Base-by-base conservation (phyloP, 2,329 filamentous ascomycete species). In the Ilyonectria destructans region DNA sequence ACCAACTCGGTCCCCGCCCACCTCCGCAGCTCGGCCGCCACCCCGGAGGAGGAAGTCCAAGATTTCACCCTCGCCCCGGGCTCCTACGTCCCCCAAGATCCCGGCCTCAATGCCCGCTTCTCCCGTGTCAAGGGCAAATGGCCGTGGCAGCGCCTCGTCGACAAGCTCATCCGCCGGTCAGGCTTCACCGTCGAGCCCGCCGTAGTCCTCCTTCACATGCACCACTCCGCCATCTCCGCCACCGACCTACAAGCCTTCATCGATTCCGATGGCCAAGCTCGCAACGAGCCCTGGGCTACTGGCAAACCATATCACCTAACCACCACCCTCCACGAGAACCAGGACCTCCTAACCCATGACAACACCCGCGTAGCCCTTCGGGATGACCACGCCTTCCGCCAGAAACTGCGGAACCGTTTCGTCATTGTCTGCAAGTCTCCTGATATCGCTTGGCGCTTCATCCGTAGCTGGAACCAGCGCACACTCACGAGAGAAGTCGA, bases 391-490 rank as follows among this genome's bases (percentile, higher is more conserved):
- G 65, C 73, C n/a, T 74, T 74, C 19, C 57, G 56, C 35, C 69
- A 72, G 29, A 75, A 72, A 48, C 57, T 73, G 2, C 37, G 60
- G 21, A 65, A 73, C 5, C 77, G 80, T 6, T 83, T 82, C 62
- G 68, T 82, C 31, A 54, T 84, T 9, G 74, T 77, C 2, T 82
- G 77, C 62, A 69, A 74, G 17, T 75, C 76, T 35, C 73, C 78
- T 3, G 67, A 68, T 21, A 78, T 81, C 49, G 83, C 82, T 2
- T 76, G 80, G 68, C 77, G 82, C 15, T 84, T 85, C 64, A 79
- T 83, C 51, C 79, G 82, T n/a, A 70, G 70, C 56, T 85, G 83
- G 83, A 83, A 85, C 60, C 75, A 78, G 57, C 79, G 79, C 29
- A 75, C 71, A 54, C 59, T 83, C 6, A 69, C 70, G 7, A 69